Evolutionary conservation across 164 flowering plant species (phyloP).

Genomic region (Nymphaea colorata): DNA sequence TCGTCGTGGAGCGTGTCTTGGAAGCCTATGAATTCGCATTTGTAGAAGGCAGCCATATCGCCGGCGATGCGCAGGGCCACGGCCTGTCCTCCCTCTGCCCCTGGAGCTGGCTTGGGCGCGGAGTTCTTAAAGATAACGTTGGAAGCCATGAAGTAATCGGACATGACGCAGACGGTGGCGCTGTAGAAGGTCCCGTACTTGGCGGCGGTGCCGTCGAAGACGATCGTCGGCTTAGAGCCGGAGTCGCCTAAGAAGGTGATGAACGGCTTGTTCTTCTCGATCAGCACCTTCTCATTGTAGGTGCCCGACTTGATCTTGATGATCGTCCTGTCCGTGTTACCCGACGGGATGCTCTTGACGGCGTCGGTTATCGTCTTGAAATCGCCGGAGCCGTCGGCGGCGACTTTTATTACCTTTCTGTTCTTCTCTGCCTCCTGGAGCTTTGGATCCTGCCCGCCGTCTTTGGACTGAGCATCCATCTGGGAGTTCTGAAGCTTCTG

Average conservation of each 20-base stretch:
- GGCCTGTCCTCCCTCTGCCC: slow-evolving; percentile 37
- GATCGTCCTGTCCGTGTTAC: slow-evolving; percentile 27
- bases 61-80: slow-evolving; percentile 41
- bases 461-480: neutral
- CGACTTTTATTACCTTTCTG: slow-evolving; percentile 10
- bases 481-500: neutral
- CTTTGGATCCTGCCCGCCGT: slow-evolving; percentile 14
- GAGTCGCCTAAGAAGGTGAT: slow-evolving; percentile 41
- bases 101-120: slow-evolving; percentile 49
- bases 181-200: slow-evolving; percentile 38
- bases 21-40: slow-evolving; percentile 37
- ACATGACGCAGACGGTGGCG: slow-evolving; percentile 34
- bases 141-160: slow-evolving; percentile 39
- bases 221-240: slow-evolving; percentile 16
- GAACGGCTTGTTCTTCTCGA: slow-evolving; percentile 30
- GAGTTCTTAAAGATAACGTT: slow-evolving; percentile 58
- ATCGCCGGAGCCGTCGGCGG: slow-evolving; percentile 30
- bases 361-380: slow-evolving; percentile 53
- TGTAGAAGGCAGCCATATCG: slow-evolving; percentile 43
- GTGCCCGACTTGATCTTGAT: slow-evolving; percentile 33
- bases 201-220: slow-evolving; percentile 25
- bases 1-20: slow-evolving; percentile 51
- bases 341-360: slow-evolving; percentile 28
- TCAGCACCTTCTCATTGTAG: slow-evolving; percentile 38
- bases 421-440: slow-evolving; percentile 25